Conservation (phyloP, 169 alveolate genomes). For the Cyclospora cayetanensis region DNA sequence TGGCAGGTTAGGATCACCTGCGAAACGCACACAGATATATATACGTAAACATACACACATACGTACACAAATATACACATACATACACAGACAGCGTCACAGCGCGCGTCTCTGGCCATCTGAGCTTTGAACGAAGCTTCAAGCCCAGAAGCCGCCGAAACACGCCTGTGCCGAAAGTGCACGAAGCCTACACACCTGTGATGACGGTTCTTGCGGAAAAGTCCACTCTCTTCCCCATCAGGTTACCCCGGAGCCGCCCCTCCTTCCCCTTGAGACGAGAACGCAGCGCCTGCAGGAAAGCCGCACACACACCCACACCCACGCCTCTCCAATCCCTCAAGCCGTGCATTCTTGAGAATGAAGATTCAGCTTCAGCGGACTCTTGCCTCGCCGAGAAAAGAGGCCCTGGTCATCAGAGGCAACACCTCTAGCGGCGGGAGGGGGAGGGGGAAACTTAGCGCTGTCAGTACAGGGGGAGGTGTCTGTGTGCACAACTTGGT, state of each 20-base stretch:
- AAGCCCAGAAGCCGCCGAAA: no score
- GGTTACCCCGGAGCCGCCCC: slow-evolving; percentile 99
- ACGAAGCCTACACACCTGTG: slow-evolving; percentile 89
- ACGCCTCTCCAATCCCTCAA: not conserved
- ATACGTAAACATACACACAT: not conserved
- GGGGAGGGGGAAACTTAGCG: slow-evolving; percentile 5
- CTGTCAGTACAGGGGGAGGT: no score
- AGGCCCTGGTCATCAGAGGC: no score
- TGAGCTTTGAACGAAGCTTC: no score
- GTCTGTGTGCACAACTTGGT: no score
- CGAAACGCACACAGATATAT: not conserved
- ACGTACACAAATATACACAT: not conserved
- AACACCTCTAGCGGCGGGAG: not conserved
- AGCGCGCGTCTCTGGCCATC: no score
- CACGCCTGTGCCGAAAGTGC: not conserved
- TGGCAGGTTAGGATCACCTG: slow-evolving; percentile 95
- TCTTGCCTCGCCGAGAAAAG: no score
- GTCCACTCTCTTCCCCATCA: slow-evolving; percentile 99
- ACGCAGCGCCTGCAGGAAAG: slow-evolving; percentile 88
- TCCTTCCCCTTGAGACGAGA: slow-evolving; percentile 99
- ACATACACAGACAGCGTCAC: no score
- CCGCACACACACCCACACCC: not conserved
- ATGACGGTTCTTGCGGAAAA: slow-evolving; percentile 99
- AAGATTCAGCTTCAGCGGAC: no score
- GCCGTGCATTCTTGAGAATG: no score